phyloP scores from a whole-genome alignment of 306 rosid species.

The Oemleria cerasiformis region DNA sequence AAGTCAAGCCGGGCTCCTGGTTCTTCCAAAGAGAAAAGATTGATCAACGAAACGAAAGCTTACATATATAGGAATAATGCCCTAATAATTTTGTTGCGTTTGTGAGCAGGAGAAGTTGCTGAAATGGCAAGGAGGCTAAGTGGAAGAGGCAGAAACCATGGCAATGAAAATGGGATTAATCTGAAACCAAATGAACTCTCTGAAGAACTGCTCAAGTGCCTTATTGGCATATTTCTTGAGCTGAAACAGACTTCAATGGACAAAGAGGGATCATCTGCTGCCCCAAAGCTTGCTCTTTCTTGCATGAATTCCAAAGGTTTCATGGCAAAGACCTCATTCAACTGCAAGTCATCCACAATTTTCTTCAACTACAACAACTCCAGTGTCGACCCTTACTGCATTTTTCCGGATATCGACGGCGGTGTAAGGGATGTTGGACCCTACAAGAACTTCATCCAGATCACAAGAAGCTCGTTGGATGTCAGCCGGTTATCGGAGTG shows the following conservation, averaged over 20 bases:
- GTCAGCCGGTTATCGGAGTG: conserved; percentile 44
- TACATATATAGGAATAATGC: no score
- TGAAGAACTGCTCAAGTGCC: conserved; percentile 68
- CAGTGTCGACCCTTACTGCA: conserved; percentile 60
- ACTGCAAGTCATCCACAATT: conserved; percentile 59
- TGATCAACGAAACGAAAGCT: no score
- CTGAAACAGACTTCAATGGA: conserved; percentile 53
- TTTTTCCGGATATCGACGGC: conserved; percentile 59
- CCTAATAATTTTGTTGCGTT: not conserved
- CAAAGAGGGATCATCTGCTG: conserved; percentile 55
- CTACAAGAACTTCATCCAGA: conserved; percentile 72
- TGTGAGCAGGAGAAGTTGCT: conserved; percentile 39
- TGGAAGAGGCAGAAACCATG: conserved; percentile 39
- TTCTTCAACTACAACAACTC: conserved; percentile 49
- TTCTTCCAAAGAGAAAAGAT: no score
- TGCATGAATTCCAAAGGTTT: conserved; percentile 69
- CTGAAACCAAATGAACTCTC: conserved; percentile 79
- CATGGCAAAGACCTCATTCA: conserved; percentile 54
- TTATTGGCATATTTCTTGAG: conserved; percentile 67
- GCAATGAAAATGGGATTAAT: conserved; percentile 27
- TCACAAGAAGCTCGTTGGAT: conserved; percentile 54
- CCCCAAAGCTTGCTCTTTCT: conserved; percentile 56
- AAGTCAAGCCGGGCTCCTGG: no score
- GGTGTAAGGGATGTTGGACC: conserved; percentile 64
- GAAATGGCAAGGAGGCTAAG: conserved; percentile 50